Evolutionary conservation across 306 rosid genomes (phyloP).

Genomic region (Cucurbita maxima): DNA sequence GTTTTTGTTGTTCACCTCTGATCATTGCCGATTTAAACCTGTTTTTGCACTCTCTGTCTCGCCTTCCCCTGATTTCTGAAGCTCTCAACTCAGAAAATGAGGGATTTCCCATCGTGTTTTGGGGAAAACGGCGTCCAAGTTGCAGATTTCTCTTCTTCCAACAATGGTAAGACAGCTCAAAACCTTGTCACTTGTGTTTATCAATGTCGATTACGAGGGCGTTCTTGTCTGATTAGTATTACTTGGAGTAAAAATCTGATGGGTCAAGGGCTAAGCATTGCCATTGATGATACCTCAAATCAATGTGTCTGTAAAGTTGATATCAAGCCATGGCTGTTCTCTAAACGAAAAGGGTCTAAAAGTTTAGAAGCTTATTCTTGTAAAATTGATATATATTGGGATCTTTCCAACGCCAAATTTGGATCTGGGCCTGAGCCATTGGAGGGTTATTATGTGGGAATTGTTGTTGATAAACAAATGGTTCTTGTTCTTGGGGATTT

Average conservation of each 20-base stretch:
- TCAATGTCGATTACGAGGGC: constrained; percentile 65
- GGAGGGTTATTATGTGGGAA: constrained; percentile 62
- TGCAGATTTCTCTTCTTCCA: constrained; percentile 81
- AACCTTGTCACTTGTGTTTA: constrained; percentile 67
- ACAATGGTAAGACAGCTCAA: constrained; percentile 45
- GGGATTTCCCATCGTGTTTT: constrained; percentile 93
- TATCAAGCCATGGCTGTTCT: constrained; percentile 85
- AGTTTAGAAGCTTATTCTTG: constrained; percentile 61
- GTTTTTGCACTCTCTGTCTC: background rate
- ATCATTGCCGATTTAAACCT: background rate
- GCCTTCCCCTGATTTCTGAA: background rate
- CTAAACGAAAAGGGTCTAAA: constrained; percentile 81
- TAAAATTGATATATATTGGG: constrained; percentile 79
- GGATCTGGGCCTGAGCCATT: constrained; percentile 74
- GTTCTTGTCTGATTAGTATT: constrained; percentile 56
- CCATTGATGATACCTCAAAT: constrained; percentile 72
- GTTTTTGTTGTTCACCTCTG: constrained; percentile 9
- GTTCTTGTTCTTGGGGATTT: constrained; percentile 89
- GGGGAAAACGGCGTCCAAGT: constrained; percentile 96
- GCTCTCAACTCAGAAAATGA: constrained; percentile 35
- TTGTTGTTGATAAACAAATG: constrained; percentile 67
- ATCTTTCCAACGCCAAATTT: constrained; percentile 79
- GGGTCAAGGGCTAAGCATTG: constrained; percentile 81
- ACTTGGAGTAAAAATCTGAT: constrained; percentile 84
- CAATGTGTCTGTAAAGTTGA: constrained; percentile 87